A percentile compares a stretch with the other conserved stretches of the same genome.
Evolutionary conservation across 2,329 filamentous ascomycete species (phyloP).

Genomic region (Xylaria sp.): DNA sequence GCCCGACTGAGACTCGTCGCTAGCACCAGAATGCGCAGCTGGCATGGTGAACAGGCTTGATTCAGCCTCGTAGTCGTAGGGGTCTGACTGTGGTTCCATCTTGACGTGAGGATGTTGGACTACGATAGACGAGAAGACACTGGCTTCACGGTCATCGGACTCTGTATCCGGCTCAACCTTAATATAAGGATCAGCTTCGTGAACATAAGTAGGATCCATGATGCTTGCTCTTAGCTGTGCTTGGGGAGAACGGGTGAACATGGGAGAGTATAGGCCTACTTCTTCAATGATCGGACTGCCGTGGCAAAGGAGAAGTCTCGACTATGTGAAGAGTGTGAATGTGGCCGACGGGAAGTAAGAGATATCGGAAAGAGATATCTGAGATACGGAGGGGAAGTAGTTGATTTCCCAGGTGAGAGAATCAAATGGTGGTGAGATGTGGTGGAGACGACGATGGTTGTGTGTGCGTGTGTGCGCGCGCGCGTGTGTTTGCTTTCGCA

Average conservation of each 20-base stretch:
- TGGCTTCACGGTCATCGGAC: neutral
- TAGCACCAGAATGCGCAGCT: neutral
- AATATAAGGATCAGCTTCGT: neutral
- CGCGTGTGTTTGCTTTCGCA: too few species aligned
- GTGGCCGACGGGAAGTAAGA: neutral
- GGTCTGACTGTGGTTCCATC: neutral
- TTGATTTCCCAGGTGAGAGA: too few species aligned
- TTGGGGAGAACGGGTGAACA: neutral
- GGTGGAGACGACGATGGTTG: too few species aligned
- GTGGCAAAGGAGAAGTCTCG: neutral
- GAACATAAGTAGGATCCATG: neutral
- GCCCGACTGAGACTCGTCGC: neutral
- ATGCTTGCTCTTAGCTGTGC: neutral
- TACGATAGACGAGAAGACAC: neutral
- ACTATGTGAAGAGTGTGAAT: neutral
- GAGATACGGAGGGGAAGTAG: neutral
- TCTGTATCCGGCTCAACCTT: neutral
- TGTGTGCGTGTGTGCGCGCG: too few species aligned
- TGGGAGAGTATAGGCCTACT: neutral
- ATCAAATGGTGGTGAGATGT: too few species aligned
- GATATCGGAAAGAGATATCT: neutral
- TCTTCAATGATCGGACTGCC: neutral
- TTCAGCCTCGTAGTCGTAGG: neutral
- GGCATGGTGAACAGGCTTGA: neutral
- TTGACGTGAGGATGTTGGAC: neutral